These are phyloP conservation scores for Dillenia suffruticosa DNA, from an alignment of 164 flowering plant genomes.

Conservation along the genomic window DNA sequence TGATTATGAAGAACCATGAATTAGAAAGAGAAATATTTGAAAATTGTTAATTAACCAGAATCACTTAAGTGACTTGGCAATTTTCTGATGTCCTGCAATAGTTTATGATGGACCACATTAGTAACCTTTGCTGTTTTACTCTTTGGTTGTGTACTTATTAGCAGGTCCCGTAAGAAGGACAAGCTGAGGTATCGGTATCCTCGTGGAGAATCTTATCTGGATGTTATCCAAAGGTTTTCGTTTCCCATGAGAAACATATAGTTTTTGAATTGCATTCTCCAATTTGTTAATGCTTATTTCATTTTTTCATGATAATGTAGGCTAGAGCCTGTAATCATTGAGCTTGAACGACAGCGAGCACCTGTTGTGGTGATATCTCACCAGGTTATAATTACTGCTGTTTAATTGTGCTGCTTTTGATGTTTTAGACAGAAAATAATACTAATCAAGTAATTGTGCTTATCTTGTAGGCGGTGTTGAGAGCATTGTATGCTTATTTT, in stretches of 20 bases:
- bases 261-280: neutral
- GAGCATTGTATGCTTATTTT: constrained; percentile 97
- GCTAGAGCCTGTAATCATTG: constrained; percentile 97
- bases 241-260: neutral
- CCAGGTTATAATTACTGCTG: constrained; percentile 48
- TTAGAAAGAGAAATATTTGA: too few relatives aligned
- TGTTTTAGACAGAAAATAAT: neutral
- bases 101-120: too few relatives aligned
- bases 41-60: too few relatives aligned
- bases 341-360: constrained; percentile 94
- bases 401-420: neutral
- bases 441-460: too few relatives aligned
- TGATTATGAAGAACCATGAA: too few relatives aligned
- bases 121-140: too few relatives aligned
- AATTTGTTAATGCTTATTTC: neutral
- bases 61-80: too few relatives aligned
- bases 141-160: neutral
- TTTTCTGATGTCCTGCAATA: too few relatives aligned
- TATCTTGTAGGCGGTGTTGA: constrained; percentile 72
- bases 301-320: constrained; percentile 33
- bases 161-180: constrained; percentile 91
- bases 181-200: constrained; percentile 96
- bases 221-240: constrained; percentile 92
- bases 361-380: constrained; percentile 97
- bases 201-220: constrained; percentile 97